phyloP scores from a whole-genome alignment of 257 asterid species.

The Plantago elongata region DNA sequence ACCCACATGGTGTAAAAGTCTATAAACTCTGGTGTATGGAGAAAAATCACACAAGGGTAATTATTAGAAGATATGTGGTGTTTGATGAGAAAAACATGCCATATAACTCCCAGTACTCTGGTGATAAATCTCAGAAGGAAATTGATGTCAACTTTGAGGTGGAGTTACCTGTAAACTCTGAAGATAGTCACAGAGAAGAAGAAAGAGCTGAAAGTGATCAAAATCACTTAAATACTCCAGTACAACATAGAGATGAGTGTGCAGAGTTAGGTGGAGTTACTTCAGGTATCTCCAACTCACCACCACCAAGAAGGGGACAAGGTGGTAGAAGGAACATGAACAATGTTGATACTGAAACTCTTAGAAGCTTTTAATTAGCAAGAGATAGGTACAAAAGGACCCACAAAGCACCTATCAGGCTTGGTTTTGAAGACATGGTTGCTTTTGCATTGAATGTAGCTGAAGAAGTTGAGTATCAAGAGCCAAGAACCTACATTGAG shows the following conservation, averaged over 20 bases:
- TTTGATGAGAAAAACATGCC: background rate
- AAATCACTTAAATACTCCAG: no score
- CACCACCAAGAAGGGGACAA: background rate
- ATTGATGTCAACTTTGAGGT: no score
- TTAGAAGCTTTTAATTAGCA: background rate
- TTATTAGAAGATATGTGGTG: background rate
- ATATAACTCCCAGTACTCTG: no score
- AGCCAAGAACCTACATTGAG: background rate
- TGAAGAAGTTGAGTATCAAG: background rate
- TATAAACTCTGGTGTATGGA: background rate
- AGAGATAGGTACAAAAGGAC: background rate
- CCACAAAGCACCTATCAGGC: background rate
- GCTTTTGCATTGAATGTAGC: background rate
- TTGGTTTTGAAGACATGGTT: background rate
- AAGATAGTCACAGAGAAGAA: no score
- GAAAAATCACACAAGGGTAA: background rate
- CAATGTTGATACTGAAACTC: no score
- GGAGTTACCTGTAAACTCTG: no score
- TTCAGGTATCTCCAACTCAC: accelerated
- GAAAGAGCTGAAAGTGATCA: no score
- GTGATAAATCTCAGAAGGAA: no score
- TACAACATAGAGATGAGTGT: no score
- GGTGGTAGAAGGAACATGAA: background rate
- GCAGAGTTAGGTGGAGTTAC: background rate
- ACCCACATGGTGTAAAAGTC: background rate